Percentiles rank a stretch among this genome's conserved stretches.
Evolutionary conservation across 2,329 filamentous ascomycete species (phyloP).

Genomic region (Penicillium sp.): DNA sequence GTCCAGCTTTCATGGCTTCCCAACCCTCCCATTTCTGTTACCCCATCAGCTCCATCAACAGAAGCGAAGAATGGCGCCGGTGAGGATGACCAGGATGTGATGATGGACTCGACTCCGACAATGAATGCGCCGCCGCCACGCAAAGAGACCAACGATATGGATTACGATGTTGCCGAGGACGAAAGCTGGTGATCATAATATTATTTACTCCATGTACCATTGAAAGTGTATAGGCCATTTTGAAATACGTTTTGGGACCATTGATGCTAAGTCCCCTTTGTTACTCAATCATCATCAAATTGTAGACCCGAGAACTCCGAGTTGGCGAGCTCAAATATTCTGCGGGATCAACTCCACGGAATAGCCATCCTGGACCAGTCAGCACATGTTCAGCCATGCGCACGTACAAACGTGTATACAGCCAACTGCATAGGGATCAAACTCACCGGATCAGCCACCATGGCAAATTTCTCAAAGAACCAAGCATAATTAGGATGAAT

Average conservation of each 20-base stretch:
- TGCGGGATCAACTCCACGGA: constrained; percentile 40
- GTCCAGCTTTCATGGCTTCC: constrained; percentile 61
- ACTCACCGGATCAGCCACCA: constrained; percentile 46
- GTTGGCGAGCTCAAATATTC: constrained; percentile 15
- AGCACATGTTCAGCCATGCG: constrained; percentile 1
- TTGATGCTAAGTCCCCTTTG: neutral
- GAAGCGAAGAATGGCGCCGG: constrained; percentile 30
- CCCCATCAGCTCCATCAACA: constrained; percentile 16
- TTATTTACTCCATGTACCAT: constrained; percentile 8
- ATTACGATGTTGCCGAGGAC: constrained; percentile 58
- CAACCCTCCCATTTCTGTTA: constrained; percentile 36
- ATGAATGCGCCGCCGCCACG: constrained; percentile 18
- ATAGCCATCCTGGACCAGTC: constrained; percentile 37
- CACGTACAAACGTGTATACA: neutral
- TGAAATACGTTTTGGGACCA: constrained; percentile 2
- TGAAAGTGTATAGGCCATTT: constrained; percentile 7
- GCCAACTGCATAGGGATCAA: too few species aligned
- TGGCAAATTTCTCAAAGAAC: constrained; percentile 43
- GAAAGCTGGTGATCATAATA: constrained; percentile 44
- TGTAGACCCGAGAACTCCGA: too few species aligned
- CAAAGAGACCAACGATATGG: constrained; percentile 41
- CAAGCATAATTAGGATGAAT: constrained; percentile 40
- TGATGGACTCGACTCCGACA: constrained; percentile 34
- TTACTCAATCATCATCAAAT: neutral
- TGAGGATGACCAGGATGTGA: constrained; percentile 35